Evolutionary conservation across 83 land plant genomes (phyloP).

Genomic region (Picea abies): DNA sequence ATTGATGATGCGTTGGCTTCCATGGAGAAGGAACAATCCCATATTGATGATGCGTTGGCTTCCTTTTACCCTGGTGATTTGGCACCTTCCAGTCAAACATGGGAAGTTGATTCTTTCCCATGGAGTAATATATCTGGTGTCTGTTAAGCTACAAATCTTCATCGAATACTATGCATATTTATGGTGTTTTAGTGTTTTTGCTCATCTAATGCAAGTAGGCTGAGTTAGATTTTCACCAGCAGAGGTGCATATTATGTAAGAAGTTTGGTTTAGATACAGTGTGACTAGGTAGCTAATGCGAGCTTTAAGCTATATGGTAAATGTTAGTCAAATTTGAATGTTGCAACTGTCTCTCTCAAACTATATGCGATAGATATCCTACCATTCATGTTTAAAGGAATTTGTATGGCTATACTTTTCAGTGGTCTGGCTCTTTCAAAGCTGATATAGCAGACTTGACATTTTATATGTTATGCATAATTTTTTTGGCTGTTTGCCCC

Average conservation of each 20-base stretch:
- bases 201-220: neutral
- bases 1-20: slow-evolving; percentile 21
- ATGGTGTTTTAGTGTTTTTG: slow-evolving; percentile 2
- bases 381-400: too few species aligned
- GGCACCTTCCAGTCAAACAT: slow-evolving; percentile 17
- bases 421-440: too few species aligned
- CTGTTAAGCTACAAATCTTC: neutral
- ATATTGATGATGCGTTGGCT: slow-evolving; percentile 19
- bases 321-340: neutral
- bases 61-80: slow-evolving; percentile 13
- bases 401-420: too few species aligned
- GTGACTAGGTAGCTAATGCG: neutral
- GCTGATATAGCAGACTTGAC: too few species aligned
- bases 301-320: neutral
- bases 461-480: too few species aligned
- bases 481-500: too few species aligned
- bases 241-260: neutral
- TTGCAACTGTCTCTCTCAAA: neutral
- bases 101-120: slow-evolving; percentile 18
- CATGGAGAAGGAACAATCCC: slow-evolving; percentile 20
- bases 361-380: too few species aligned
- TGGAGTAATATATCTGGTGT: slow-evolving; percentile 9
- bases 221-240: neutral
- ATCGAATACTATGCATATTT: neutral
- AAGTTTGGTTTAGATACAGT: neutral